These are phyloP conservation scores for Boletus bicolor DNA, from an alignment of 768 basidiomycete species.

Conservation along the genomic window DNA sequence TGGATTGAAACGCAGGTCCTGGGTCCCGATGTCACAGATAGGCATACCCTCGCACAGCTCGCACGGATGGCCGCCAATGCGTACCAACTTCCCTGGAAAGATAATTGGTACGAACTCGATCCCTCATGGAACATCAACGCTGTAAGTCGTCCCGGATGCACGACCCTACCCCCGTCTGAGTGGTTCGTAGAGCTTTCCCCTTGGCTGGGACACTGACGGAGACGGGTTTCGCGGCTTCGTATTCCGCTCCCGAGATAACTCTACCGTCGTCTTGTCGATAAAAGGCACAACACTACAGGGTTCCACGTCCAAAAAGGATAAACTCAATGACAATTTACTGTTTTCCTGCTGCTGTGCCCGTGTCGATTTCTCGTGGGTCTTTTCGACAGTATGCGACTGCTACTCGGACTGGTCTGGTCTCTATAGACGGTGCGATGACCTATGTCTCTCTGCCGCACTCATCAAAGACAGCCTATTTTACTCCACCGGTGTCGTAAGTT, in stretches of 20 bases:
- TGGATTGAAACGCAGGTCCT: constrained; percentile 70
- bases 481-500: constrained; percentile 75
- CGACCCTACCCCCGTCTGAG: constrained; percentile 4
- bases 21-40: constrained; percentile 77
- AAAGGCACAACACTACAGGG: constrained; percentile 87
- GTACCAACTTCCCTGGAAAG: constrained; percentile 67
- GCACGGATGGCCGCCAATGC: constrained; percentile 90
- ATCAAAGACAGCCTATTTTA: constrained; percentile 92
- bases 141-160: constrained; percentile 25
- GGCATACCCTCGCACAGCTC: constrained; percentile 75
- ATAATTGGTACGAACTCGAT: constrained; percentile 82
- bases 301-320: constrained; percentile 86
- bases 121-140: constrained; percentile 61
- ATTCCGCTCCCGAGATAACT: constrained; percentile 74
- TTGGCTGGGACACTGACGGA: constrained; percentile 65
- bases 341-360: constrained; percentile 94
- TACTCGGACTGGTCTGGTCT: constrained; percentile 44
- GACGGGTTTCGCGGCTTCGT: constrained; percentile 91
- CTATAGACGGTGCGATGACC: constrained; percentile 69
- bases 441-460: constrained; percentile 80
- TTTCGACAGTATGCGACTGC: constrained; percentile 86
- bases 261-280: constrained; percentile 82
- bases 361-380: constrained; percentile 83
- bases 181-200: constrained; percentile 63
- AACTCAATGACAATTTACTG: constrained; percentile 86